A percentile compares a stretch with the other conserved stretches of the same genome.
These are phyloP conservation scores for Lunularia cruciata DNA, from an alignment of 225 moss, liverwort and hornwort species.

Conservation along the genomic window DNA sequence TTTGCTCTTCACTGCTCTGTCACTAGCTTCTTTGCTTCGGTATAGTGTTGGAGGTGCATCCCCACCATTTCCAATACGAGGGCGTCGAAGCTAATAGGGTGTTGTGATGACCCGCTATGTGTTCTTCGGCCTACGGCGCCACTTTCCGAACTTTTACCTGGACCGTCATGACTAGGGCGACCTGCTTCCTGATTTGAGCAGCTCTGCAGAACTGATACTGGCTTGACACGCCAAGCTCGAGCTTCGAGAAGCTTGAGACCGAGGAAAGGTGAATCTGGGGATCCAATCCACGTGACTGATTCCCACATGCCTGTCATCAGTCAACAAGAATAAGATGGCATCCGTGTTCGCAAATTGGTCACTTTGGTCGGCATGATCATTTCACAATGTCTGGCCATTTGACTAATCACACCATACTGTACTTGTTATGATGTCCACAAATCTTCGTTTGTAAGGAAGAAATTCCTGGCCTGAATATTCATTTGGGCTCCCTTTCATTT, in stretches of 20 bases:
- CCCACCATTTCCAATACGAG: too few relatives aligned
- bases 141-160: neutral
- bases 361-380: too few relatives aligned
- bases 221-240: neutral
- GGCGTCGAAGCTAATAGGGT: neutral
- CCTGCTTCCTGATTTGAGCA: neutral
- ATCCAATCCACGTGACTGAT: slow-evolving; percentile 7
- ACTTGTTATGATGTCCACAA: too few relatives aligned
- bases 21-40: neutral
- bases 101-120: neutral
- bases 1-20: neutral
- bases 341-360: neutral
- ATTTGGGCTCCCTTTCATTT: too few relatives aligned
- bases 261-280: slow-evolving; percentile 3
- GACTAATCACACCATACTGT: too few relatives aligned
- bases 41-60: neutral
- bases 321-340: neutral
- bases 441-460: too few relatives aligned
- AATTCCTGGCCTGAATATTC: too few relatives aligned
- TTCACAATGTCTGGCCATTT: too few relatives aligned
- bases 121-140: neutral
- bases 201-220: neutral
- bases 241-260: neutral
- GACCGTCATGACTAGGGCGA: neutral
- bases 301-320: slow-evolving; percentile 1